These are phyloP conservation scores for Aspergillus cejpii DNA, from an alignment of 2,329 filamentous ascomycete species.

Conservation along the genomic window DNA sequence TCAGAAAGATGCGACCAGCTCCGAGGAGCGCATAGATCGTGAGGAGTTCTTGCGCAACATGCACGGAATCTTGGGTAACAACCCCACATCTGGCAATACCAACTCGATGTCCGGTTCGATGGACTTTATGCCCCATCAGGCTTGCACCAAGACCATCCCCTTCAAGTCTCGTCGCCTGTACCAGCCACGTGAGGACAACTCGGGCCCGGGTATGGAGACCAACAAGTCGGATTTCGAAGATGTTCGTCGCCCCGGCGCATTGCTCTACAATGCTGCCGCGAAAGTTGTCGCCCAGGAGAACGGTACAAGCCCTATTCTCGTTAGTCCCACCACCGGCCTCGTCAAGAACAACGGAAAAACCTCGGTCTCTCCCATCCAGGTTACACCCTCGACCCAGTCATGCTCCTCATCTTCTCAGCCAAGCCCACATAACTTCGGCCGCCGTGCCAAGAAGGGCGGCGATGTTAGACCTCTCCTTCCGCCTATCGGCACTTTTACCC, in stretches of 20 bases:
- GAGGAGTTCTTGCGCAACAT: slow-evolving; percentile 18
- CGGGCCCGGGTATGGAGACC: background rate
- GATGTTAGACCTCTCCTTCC: slow-evolving; percentile 5
- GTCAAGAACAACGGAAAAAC: slow-evolving; percentile 8
- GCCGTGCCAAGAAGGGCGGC: slow-evolving; percentile 7
- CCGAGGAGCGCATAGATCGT: slow-evolving; percentile 12
- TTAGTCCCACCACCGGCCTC: slow-evolving; percentile 9
- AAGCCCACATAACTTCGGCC: slow-evolving; percentile 12
- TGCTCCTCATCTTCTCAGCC: slow-evolving; percentile 15
- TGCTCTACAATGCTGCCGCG: slow-evolving; percentile 3
- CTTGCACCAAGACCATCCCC: slow-evolving; percentile 12
- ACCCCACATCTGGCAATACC: background rate
- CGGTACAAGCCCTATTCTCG: slow-evolving; percentile 5
- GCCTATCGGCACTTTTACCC: slow-evolving; percentile 10
- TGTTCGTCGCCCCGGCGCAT: background rate
- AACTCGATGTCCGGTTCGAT: slow-evolving; percentile 9
- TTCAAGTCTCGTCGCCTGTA: slow-evolving; percentile 20
- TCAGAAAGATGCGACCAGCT: slow-evolving; percentile 1
- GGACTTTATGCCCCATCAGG: slow-evolving; percentile 6
- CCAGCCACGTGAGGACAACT: slow-evolving; percentile 9
- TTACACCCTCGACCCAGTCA: slow-evolving; percentile 12
- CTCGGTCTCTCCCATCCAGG: slow-evolving; percentile 16
- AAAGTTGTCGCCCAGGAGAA: slow-evolving; percentile 15
- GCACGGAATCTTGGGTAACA: slow-evolving; percentile 16
- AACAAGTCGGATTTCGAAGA: background rate